Conservation (phyloP, 805 yeast genomes). For the Sungouiella thailandica region DNA sequence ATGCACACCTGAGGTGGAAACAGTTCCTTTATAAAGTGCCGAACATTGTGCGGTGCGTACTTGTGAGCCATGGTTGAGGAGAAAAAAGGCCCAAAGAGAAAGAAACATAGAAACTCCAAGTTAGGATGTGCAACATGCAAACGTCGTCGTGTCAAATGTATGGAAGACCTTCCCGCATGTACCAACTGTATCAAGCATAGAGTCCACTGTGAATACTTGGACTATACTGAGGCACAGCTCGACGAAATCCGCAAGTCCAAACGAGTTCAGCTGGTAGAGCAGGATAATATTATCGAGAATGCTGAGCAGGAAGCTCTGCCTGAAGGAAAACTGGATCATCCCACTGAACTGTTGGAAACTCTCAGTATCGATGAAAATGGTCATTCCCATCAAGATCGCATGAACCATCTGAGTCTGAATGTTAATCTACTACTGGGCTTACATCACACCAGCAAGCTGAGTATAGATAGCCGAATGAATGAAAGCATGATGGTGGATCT, state of each 20-base stretch:
- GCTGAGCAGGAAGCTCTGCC: not conserved
- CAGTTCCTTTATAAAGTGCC: no score
- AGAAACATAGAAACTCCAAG: slow-evolving; percentile 22
- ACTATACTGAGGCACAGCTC: slow-evolving; percentile 28
- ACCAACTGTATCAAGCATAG: slow-evolving; percentile 37
- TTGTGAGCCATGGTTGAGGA: not conserved
- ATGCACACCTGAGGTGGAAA: no score
- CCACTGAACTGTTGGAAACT: not conserved
- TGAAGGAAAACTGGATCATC: not conserved
- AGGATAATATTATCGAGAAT: not conserved
- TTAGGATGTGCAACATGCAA: slow-evolving; percentile 16
- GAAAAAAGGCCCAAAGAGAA: slow-evolving; percentile 9
- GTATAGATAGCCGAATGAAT: no score
- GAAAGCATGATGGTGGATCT: no score
- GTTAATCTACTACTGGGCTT: no score
- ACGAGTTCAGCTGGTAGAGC: slow-evolving; percentile 2
- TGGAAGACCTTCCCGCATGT: slow-evolving; percentile 37
- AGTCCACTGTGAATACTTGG: slow-evolving; percentile 35
- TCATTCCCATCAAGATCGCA: no score
- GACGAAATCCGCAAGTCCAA: slow-evolving; percentile 21
- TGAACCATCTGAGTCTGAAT: no score
- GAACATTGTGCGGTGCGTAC: no score
- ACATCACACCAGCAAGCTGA: no score
- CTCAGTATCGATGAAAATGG: not conserved
- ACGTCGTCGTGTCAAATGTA: slow-evolving; percentile 15